phyloP scores from a whole-genome alignment of 1,284 basidiomycete species.

The Papiliotrema nemorosa region DNA sequence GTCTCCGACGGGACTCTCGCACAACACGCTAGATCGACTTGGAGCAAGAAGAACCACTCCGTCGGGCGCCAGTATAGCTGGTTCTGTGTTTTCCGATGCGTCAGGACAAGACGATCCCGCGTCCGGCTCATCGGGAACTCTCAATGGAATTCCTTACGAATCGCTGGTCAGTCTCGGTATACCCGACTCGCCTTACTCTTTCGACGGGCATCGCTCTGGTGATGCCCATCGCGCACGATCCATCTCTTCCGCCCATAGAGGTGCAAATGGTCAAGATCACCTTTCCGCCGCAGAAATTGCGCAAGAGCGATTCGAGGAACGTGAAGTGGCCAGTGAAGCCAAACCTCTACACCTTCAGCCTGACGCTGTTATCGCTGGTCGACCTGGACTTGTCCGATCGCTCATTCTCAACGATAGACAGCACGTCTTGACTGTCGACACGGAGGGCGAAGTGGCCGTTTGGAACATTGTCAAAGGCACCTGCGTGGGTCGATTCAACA shows the following conservation, averaged over 20 bases:
- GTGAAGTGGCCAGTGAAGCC: slow-evolving; percentile 80
- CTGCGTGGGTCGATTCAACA: slow-evolving; percentile 69
- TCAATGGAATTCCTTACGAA: slow-evolving; percentile 72
- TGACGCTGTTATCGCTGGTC: slow-evolving; percentile 70
- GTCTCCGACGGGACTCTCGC: slow-evolving; percentile 15
- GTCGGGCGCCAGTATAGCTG: slow-evolving; percentile 28
- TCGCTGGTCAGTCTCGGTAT: slow-evolving; percentile 73
- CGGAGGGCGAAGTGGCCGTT: slow-evolving; percentile 73
- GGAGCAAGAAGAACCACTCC: slow-evolving; percentile 15
- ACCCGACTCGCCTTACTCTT: slow-evolving; percentile 67
- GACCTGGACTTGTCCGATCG: slow-evolving; percentile 77
- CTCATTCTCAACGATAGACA: slow-evolving; percentile 83
- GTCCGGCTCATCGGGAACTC: slow-evolving; percentile 24
- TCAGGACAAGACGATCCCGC: slow-evolving; percentile 16
- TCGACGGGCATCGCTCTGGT: slow-evolving; percentile 18
- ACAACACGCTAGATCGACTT: slow-evolving; percentile 24
- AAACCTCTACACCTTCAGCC: slow-evolving; percentile 61
- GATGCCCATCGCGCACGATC: slow-evolving; percentile 2
- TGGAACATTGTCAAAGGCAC: slow-evolving; percentile 84
- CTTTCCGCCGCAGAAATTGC: slow-evolving; percentile 29
- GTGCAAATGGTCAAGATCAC: background rate
- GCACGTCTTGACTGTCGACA: slow-evolving; percentile 88
- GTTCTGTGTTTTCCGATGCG: slow-evolving; percentile 30
- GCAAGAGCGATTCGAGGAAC: slow-evolving; percentile 63
- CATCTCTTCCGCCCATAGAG: background rate